A percentile compares a stretch with the other conserved stretches of the same genome.
These are phyloP conservation scores for Penicillium sp. DNA, from an alignment of 2,329 filamentous ascomycete genomes.

Conservation along the genomic window DNA sequence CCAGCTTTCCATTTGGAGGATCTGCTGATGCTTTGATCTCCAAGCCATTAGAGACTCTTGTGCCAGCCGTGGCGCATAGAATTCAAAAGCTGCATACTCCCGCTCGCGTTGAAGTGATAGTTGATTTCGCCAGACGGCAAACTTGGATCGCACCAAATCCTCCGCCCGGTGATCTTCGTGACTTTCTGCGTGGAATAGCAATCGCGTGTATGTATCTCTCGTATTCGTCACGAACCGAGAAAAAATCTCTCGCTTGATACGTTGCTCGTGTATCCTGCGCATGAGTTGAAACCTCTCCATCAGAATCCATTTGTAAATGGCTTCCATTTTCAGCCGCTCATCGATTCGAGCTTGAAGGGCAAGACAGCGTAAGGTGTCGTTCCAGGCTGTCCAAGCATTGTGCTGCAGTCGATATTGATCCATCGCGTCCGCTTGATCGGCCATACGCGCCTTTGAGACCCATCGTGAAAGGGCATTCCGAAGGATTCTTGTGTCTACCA, in stretches of 20 bases:
- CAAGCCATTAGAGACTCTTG: constrained; percentile 47
- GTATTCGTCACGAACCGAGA: constrained; percentile 45
- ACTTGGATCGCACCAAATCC: constrained; percentile 39
- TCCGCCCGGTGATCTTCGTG: constrained; percentile 38
- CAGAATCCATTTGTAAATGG: constrained; percentile 66
- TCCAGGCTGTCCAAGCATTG: constrained; percentile 66
- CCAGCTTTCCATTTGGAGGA: constrained; percentile 55
- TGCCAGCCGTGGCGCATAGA: constrained; percentile 47
- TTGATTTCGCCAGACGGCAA: constrained; percentile 44
- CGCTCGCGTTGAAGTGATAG: constrained; percentile 45
- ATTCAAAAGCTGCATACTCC: constrained; percentile 47
- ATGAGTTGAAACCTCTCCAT: constrained; percentile 50
- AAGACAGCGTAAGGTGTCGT: constrained; percentile 61
- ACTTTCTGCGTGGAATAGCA: constrained; percentile 42
- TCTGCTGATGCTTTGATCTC: constrained; percentile 44
- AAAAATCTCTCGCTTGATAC: constrained; percentile 44
- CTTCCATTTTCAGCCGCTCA: constrained; percentile 59
- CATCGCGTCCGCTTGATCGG: constrained; percentile 53
- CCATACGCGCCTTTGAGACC: constrained; percentile 50
- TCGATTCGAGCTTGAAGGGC: constrained; percentile 58
- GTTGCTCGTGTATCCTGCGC: constrained; percentile 45
- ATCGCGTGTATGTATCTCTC: constrained; percentile 39
- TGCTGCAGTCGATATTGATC: constrained; percentile 59
- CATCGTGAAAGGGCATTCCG: constrained; percentile 55
- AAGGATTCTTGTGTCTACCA: constrained; percentile 51